Percentiles rank a stretch among this genome's conserved stretches.
These are phyloP conservation scores for Globisporangium rhizosaccharum DNA, from an alignment of 352 stramenopile genomes.

Conservation along the genomic window DNA sequence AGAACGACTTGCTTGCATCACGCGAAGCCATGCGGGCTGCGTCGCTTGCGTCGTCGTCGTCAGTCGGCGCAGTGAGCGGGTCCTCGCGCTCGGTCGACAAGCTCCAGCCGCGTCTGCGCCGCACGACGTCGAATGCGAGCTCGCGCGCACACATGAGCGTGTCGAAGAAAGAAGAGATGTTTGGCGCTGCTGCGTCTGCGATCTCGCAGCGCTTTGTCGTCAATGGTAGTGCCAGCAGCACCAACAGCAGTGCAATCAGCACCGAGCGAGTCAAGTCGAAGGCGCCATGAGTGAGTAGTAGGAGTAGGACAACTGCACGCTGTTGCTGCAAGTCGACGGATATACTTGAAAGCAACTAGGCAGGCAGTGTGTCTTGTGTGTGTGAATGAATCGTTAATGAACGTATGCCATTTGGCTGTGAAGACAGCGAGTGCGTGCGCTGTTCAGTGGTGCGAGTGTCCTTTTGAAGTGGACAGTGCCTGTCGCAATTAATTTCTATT, in stretches of 20 bases:
- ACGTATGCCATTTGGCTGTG: no score
- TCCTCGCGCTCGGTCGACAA: conserved; percentile 28
- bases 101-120: conserved; percentile 28
- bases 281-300: conserved; percentile 4
- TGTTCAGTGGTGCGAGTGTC: no score
- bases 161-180: conserved; percentile 83
- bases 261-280: conserved; percentile 17
- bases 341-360: no score
- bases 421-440: no score
- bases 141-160: conserved; percentile 62
- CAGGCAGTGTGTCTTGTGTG: no score
- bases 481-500: no score
- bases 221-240: conserved; percentile 20
- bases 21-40: conserved; percentile 29
- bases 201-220: conserved; percentile 77
- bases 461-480: no score
- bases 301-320: no score
- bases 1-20: conserved; percentile 40
- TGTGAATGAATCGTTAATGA: no score
- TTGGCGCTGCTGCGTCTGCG: conserved; percentile 67
- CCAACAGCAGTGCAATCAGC: conserved; percentile 3
- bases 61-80: conserved; percentile 4
- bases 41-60: conserved; percentile 7
- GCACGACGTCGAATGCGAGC: conserved; percentile 55
- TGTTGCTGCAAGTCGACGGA: no score